A percentile compares a stretch with the other conserved stretches of the same genome.
These are phyloP conservation scores for Russula ochroleuca DNA, from an alignment of 768 basidiomycete species.

Conservation along the genomic window DNA sequence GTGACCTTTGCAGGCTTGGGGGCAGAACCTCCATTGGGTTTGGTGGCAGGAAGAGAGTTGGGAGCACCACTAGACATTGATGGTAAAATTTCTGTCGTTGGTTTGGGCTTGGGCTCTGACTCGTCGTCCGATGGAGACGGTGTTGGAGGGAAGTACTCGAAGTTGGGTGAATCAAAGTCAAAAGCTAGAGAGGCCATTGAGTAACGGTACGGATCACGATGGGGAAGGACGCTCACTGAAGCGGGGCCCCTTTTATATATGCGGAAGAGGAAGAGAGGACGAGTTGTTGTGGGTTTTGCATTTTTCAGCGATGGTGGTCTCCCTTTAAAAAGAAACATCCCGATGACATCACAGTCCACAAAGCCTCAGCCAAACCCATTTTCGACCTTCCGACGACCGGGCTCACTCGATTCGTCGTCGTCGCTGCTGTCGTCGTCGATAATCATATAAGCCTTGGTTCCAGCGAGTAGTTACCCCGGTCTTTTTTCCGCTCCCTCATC, in stretches of 20 bases:
- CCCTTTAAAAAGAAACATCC: slow-evolving; percentile 15
- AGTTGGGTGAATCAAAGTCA: slow-evolving; percentile 24
- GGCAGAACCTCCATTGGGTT: slow-evolving; percentile 26
- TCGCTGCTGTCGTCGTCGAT: slow-evolving; percentile 9
- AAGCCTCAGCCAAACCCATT: neutral
- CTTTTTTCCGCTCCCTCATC: slow-evolving; percentile 8
- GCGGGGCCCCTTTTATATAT: slow-evolving; percentile 4
- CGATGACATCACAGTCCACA: slow-evolving; percentile 21
- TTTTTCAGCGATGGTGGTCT: slow-evolving; percentile 9
- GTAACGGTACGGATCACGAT: neutral
- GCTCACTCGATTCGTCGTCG: neutral
- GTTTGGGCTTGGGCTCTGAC: slow-evolving; percentile 9
- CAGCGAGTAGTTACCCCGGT: neutral
- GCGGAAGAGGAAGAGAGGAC: neutral
- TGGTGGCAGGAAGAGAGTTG: slow-evolving; percentile 28
- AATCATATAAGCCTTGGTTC: neutral
- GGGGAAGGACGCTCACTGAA: slow-evolving; percentile 10
- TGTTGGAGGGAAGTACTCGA: slow-evolving; percentile 38
- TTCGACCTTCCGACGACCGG: neutral
- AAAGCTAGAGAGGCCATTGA: slow-evolving; percentile 24
- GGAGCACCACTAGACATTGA: slow-evolving; percentile 22
- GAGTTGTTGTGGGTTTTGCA: neutral
- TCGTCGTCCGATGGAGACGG: slow-evolving; percentile 32
- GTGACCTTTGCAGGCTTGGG: slow-evolving; percentile 45
- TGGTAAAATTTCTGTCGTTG: neutral